These are phyloP conservation scores for Cymodocea nodosa DNA, from an alignment of 116 monocot genomes.

Conservation along the genomic window DNA sequence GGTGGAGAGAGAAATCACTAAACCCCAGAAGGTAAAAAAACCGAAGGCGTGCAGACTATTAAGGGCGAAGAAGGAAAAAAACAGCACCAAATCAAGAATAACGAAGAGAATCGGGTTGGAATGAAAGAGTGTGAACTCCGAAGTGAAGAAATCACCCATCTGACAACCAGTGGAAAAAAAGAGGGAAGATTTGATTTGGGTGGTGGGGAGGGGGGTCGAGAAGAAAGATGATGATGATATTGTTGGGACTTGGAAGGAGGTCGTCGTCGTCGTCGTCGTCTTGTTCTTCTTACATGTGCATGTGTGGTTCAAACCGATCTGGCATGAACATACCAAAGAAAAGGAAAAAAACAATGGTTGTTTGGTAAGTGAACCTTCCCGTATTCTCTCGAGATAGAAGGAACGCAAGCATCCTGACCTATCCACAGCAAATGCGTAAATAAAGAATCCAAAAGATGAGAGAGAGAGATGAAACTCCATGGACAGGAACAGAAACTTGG, in stretches of 20 bases:
- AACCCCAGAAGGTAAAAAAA: constrained; percentile 10
- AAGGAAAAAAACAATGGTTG: not conserved
- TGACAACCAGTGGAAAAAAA: constrained; percentile 12
- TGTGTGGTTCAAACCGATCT: not conserved
- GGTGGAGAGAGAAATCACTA: constrained; percentile 12
- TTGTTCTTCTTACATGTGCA: not conserved
- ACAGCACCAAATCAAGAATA: constrained; percentile 17
- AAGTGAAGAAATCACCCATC: constrained; percentile 14
- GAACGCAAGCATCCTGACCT: no score
- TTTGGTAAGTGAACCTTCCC: not conserved
- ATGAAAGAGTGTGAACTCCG: constrained; percentile 1
- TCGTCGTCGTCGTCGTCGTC: no score
- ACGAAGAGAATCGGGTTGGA: constrained; percentile 6
- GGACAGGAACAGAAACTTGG: not conserved
- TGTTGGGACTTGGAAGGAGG: constrained; percentile 13
- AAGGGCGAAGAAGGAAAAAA: constrained; percentile 11
- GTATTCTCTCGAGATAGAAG: not conserved
- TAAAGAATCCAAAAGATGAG: not conserved
- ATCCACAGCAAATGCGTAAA: not conserved
- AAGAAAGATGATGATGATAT: constrained; percentile 1
- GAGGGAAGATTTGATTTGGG: not conserved
- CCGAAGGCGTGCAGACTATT: constrained; percentile 5
- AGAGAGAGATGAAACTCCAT: not conserved
- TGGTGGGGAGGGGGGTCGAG: constrained; percentile 3
- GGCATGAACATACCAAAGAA: not conserved